These are phyloP conservation scores for Trichoderma harzianum DNA, from an alignment of 2,329 filamentous ascomycete genomes.

Conservation along the genomic window DNA sequence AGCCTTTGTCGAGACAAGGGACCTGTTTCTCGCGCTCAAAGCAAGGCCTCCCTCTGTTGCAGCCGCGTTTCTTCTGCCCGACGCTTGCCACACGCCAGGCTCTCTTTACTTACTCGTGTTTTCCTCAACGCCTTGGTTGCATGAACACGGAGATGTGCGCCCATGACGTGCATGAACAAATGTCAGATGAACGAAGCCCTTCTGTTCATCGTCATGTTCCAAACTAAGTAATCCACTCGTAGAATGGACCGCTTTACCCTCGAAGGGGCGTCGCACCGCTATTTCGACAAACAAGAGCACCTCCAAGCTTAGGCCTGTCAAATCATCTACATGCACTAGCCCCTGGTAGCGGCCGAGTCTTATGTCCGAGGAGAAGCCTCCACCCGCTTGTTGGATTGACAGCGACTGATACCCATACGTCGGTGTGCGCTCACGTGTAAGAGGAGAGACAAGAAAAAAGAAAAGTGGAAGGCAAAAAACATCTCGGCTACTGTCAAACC, in stretches of 20 bases:
- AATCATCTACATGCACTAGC: not conserved
- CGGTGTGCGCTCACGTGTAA: not conserved
- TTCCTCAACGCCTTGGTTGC: not conserved
- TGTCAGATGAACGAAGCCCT: slow-evolving; percentile 3
- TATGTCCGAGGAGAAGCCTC: slow-evolving; percentile 8
- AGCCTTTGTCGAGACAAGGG: not conserved
- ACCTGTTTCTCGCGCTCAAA: not conserved
- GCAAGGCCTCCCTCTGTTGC: not conserved
- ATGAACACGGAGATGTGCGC: slow-evolving; percentile 15
- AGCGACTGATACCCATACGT: not conserved
- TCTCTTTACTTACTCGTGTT: not conserved
- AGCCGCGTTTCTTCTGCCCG: not conserved
- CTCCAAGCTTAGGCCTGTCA: not conserved
- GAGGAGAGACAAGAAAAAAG: not conserved
- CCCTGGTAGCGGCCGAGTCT: slow-evolving; percentile 13
- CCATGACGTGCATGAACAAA: slow-evolving; percentile 5
- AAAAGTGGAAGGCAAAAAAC: not conserved
- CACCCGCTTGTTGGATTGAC: not conserved
- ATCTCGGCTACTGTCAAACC: not conserved
- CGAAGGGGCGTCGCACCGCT: slow-evolving; percentile 1
- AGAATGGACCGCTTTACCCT: not conserved
- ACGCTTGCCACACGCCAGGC: not conserved
- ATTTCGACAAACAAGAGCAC: slow-evolving; percentile 7
- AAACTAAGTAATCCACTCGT: not conserved
- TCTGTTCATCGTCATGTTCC: not conserved